These are phyloP conservation scores for Senna siamea DNA, from an alignment of 306 rosid genomes.

Conservation along the genomic window DNA sequence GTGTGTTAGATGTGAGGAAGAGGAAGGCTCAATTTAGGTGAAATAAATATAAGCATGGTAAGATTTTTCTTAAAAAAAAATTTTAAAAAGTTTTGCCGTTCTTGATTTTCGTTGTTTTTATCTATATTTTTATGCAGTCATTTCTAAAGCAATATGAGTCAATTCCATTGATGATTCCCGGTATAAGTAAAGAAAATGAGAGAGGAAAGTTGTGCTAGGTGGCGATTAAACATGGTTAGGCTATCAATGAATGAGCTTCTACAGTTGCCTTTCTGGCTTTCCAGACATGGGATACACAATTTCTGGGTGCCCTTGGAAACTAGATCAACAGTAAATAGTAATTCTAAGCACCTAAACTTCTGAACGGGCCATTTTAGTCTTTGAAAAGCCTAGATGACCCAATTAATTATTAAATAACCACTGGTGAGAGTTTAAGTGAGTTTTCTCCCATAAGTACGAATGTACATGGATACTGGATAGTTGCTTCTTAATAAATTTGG, in stretches of 20 bases:
- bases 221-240: not conserved
- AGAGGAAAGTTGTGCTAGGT: not conserved
- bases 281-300: not conserved
- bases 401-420: not conserved
- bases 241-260: not conserved
- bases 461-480: no score
- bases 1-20: not conserved
- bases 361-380: not conserved
- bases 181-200: not conserved
- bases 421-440: not conserved
- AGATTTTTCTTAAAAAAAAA: no score
- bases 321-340: not conserved
- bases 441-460: no score
- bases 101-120: not conserved
- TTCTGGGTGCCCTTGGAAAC: not conserved
- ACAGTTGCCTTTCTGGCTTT: not conserved
- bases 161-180: not conserved
- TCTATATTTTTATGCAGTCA: not conserved
- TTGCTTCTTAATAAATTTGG: not conserved
- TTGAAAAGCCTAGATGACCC: not conserved
- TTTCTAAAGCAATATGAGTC: not conserved
- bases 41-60: not conserved
- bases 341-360: not conserved
- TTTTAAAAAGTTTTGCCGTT: not conserved
- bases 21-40: not conserved